Conservation (phyloP, 208 protist genomes). For the Naegleria gruberi region DNA sequence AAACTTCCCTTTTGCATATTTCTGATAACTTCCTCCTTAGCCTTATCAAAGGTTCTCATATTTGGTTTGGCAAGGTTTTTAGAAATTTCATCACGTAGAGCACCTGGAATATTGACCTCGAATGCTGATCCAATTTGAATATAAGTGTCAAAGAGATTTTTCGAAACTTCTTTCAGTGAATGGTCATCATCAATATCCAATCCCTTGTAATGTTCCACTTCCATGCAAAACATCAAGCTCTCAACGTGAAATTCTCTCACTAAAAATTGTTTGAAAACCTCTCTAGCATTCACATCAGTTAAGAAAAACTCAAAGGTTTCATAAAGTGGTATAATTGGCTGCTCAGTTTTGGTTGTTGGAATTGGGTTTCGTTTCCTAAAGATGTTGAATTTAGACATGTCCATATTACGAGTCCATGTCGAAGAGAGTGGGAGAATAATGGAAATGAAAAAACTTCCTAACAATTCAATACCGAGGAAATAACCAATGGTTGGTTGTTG, state of each 20-base stretch:
- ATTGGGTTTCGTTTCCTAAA: background rate
- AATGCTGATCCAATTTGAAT: background rate
- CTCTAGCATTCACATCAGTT: background rate
- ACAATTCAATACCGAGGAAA: background rate
- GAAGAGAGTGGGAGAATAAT: background rate
- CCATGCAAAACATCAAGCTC: conserved; percentile 1
- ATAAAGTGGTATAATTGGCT: background rate
- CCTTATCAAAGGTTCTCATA: background rate
- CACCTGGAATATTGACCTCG: background rate
- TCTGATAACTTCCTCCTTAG: background rate
- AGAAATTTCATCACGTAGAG: background rate
- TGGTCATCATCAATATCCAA: background rate
- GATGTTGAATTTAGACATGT: background rate
- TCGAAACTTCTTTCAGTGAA: background rate
- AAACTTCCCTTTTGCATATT: background rate
- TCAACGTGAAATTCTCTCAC: conserved; percentile 7
- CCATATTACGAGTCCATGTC: background rate
- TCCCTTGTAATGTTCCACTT: background rate
- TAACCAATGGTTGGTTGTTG: background rate
- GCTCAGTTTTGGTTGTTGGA: background rate
- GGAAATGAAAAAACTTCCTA: background rate
- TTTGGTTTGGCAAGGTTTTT: background rate
- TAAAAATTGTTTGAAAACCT: conserved; percentile 6
- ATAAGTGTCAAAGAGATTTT: background rate
- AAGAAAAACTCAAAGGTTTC: background rate